These are phyloP conservation scores for Xylaria sp. DNA, from an alignment of 2,329 filamentous ascomycete species.

Conservation along the genomic window DNA sequence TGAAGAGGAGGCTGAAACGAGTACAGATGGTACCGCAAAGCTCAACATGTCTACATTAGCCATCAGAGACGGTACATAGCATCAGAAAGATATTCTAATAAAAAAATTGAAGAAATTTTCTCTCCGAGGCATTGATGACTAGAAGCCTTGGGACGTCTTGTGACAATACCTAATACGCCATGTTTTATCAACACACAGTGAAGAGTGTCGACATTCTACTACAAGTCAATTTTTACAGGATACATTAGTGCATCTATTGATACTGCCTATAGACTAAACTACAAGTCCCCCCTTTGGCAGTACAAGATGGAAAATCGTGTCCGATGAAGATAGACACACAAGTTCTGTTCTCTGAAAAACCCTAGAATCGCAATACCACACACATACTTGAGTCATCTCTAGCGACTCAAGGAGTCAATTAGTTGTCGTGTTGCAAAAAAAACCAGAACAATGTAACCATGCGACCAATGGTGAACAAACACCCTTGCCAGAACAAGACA, in stretches of 20 bases:
- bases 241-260: constrained; percentile 43
- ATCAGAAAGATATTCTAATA: constrained; percentile 12
- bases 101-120: constrained; percentile 8
- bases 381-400: constrained; percentile 46
- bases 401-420: constrained; percentile 43
- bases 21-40: constrained; percentile 1
- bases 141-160: background rate
- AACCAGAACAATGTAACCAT: constrained; percentile 41
- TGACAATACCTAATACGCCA: background rate
- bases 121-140: background rate
- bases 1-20: constrained; percentile 10
- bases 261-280: constrained; percentile 47
- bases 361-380: constrained; percentile 39
- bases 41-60: constrained; percentile 44
- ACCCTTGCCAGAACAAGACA: constrained; percentile 39
- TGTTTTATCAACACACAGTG: background rate
- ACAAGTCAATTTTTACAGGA: constrained; percentile 20
- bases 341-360: constrained; percentile 41
- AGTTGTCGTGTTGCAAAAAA: constrained; percentile 41
- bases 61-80: constrained; percentile 45
- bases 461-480: constrained; percentile 41
- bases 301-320: constrained; percentile 47
- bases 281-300: constrained; percentile 42
- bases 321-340: constrained; percentile 46
- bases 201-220: background rate